phyloP scores from a whole-genome alignment of 306 rosid genomes.

The Acacia acuminata region DNA sequence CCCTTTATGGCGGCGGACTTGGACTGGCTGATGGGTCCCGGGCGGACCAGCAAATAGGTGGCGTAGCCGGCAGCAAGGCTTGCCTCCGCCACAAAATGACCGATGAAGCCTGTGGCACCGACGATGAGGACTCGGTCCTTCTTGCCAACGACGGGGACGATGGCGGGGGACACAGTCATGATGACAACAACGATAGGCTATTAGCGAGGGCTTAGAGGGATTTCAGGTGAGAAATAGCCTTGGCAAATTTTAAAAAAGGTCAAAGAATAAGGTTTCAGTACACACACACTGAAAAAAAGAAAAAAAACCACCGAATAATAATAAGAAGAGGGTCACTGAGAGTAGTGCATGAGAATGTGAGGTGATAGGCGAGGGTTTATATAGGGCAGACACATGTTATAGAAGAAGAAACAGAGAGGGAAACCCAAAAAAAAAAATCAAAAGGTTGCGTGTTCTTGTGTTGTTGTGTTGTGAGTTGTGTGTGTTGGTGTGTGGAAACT shows the following conservation, averaged over 20 bases:
- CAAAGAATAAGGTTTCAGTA: not conserved
- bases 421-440: no score
- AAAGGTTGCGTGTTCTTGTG: not conserved
- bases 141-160: not conserved
- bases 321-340: not conserved
- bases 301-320: not conserved
- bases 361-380: not conserved
- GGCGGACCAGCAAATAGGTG: conserved; percentile 53
- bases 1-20: conserved; percentile 37
- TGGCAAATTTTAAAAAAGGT: not conserved
- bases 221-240: no score
- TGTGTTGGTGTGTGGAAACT: not conserved
- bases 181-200: not conserved
- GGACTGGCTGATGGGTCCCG: conserved; percentile 30
- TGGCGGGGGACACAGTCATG: not conserved
- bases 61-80: conserved; percentile 45
- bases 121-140: conserved; percentile 44
- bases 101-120: conserved; percentile 75
- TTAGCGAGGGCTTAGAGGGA: no score
- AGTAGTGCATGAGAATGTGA: not conserved
- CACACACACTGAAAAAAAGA: no score
- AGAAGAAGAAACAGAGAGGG: not conserved
- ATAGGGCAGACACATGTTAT: not conserved
- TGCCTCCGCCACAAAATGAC: conserved; percentile 58
- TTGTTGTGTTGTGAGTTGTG: not conserved